These are phyloP conservation scores for Neurospora sp. DNA, from an alignment of 495 filamentous ascomycete species.

Conservation along the genomic window DNA sequence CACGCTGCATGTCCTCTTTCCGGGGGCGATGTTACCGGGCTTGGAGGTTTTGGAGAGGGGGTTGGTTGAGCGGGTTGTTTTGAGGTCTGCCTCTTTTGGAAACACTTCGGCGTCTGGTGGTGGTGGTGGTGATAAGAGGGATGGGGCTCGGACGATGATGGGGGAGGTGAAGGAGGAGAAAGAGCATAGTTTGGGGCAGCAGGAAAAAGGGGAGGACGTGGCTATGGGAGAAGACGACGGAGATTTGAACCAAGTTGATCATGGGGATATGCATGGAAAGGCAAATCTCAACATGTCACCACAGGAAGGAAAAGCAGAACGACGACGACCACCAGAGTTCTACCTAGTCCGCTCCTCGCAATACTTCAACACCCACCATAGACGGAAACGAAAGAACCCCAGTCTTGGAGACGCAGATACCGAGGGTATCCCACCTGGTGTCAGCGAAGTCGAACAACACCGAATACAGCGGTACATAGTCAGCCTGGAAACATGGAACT, in stretches of 20 bases:
- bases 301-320: background rate
- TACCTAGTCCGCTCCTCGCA: slow-evolving; percentile 32
- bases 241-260: background rate
- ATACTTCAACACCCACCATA: slow-evolving; percentile 5
- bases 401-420: slow-evolving; percentile 4
- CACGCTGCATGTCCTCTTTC: slow-evolving; percentile 58
- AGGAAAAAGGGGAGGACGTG: background rate
- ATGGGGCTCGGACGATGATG: too few species aligned
- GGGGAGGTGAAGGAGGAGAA: too few species aligned
- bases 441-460: background rate
- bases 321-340: slow-evolving; percentile 4
- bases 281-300: background rate
- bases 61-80: slow-evolving; percentile 41
- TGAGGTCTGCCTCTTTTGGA: background rate
- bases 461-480: slow-evolving; percentile 51
- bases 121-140: too few species aligned
- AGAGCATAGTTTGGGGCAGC: too few species aligned
- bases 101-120: too few species aligned
- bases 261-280: background rate
- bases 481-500: slow-evolving; percentile 71
- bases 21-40: slow-evolving; percentile 53
- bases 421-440: slow-evolving; percentile 4
- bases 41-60: slow-evolving; percentile 73
- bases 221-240: background rate
- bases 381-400: slow-evolving; percentile 13